A percentile compares a stretch with the other conserved stretches of the same genome.
Evolutionary conservation across 78 protist genomes (phyloP).

Genomic region (Dictyostelium purpureum): DNA sequence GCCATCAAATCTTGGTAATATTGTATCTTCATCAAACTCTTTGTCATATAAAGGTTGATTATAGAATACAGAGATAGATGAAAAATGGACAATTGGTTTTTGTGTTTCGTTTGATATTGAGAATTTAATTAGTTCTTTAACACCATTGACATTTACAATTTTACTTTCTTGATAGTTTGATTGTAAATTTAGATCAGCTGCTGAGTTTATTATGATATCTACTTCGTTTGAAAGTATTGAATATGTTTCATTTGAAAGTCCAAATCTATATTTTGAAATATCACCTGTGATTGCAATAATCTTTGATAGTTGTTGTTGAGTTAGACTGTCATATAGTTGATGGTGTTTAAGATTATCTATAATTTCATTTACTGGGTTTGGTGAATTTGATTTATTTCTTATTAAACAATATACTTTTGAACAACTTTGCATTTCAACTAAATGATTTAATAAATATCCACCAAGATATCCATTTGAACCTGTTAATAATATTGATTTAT

Average conservation of each 20-base stretch:
- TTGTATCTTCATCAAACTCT: neutral
- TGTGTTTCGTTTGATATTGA: neutral
- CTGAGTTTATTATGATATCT: neutral
- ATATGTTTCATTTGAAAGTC: neutral
- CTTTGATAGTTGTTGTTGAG: neutral
- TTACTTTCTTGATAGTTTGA: neutral
- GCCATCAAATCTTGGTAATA: neutral
- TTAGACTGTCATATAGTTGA: neutral
- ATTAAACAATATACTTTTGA: conserved; percentile 29
- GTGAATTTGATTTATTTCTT: neutral
- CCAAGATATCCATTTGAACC: conserved; percentile 53
- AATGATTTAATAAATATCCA: neutral
- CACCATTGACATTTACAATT: neutral
- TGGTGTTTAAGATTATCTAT: neutral
- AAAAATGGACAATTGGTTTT: conserved; percentile 24
- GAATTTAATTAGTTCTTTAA: neutral
- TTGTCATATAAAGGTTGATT: neutral
- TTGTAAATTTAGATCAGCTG: neutral
- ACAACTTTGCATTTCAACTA: neutral
- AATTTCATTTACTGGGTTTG: neutral
- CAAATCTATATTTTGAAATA: conserved; percentile 1
- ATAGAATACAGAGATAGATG: conserved; percentile 27
- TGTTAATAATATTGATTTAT: neutral
- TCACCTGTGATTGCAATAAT: conserved; percentile 7
- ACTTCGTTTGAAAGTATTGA: neutral